phyloP scores from a whole-genome alignment of 2,329 filamentous ascomycete genomes.

The Chaetomiaceae sp. region DNA sequence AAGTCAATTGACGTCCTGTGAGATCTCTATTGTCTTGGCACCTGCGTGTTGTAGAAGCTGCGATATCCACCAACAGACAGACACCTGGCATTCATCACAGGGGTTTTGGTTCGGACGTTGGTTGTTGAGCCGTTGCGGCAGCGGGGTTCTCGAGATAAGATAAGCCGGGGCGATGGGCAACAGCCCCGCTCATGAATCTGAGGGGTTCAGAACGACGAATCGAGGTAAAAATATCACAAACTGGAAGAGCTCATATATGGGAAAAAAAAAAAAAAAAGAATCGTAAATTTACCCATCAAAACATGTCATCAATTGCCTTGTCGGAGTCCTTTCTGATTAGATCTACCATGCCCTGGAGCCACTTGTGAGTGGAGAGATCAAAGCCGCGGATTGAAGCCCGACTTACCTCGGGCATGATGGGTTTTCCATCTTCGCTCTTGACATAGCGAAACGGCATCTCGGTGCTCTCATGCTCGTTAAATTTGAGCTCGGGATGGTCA shows the following conservation, averaged over 20 bases:
- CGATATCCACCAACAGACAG: background rate
- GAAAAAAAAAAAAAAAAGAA: background rate
- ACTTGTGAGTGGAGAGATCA: background rate
- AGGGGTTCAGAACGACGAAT: background rate
- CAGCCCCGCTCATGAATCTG: background rate
- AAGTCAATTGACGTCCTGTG: background rate
- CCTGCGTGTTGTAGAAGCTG: background rate
- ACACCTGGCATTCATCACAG: too few species aligned
- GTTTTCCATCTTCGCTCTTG: slow-evolving; percentile 65
- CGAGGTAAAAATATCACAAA: background rate
- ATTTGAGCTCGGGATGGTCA: slow-evolving; percentile 83
- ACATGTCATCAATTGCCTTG: slow-evolving; percentile 82
- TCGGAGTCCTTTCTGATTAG: slow-evolving; percentile 91
- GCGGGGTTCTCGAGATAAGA: slow-evolving; percentile 25
- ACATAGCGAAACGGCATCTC: slow-evolving; percentile 99
- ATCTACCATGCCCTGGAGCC: slow-evolving; percentile 84
- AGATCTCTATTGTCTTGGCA: background rate
- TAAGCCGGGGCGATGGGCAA: slow-evolving; percentile 14
- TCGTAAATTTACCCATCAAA: slow-evolving; percentile 42
- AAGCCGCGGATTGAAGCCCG: slow-evolving; percentile 13
- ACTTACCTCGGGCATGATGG: slow-evolving; percentile 85
- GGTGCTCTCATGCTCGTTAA: slow-evolving; percentile 89
- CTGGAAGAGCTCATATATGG: background rate
- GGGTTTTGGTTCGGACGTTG: background rate
- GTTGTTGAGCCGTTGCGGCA: background rate